phyloP scores from a whole-genome alignment of 305 asterid species.

The Fraxinus nigra region DNA sequence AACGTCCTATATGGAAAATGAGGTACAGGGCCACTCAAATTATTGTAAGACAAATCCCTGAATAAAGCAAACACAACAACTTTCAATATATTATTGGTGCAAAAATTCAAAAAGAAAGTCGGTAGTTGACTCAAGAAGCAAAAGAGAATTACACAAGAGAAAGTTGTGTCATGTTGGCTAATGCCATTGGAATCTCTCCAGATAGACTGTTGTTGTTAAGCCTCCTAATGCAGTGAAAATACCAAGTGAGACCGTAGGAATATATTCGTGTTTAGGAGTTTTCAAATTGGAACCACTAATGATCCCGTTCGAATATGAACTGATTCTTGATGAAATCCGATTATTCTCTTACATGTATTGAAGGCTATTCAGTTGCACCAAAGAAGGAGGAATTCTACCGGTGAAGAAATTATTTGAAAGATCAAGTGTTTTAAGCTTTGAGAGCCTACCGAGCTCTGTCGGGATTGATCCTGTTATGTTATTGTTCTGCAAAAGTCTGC shows the following conservation, averaged over 20 bases:
- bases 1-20: constrained; percentile 68
- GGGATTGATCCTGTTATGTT: constrained; percentile 76
- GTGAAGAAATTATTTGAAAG: constrained; percentile 66
- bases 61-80: constrained; percentile 17
- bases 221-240: constrained; percentile 53
- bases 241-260: background rate
- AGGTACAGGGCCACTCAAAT: constrained; percentile 86
- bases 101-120: background rate
- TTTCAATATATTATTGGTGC: constrained; percentile 5
- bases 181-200: constrained; percentile 69
- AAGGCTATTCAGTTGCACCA: constrained; percentile 58
- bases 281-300: background rate
- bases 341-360: constrained; percentile 62
- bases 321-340: background rate
- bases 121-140: background rate
- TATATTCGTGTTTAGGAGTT: background rate
- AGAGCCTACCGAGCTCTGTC: constrained; percentile 59
- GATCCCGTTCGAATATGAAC: background rate
- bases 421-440: constrained; percentile 79
- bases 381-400: constrained; percentile 65
- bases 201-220: constrained; percentile 80
- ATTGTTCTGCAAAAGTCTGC: constrained; percentile 82
- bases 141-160: constrained; percentile 65
- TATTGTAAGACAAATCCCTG: constrained; percentile 94
- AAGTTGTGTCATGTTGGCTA: constrained; percentile 69